phyloP scores from a whole-genome alignment of 139 green algal genomes.

The Chara braunii region DNA sequence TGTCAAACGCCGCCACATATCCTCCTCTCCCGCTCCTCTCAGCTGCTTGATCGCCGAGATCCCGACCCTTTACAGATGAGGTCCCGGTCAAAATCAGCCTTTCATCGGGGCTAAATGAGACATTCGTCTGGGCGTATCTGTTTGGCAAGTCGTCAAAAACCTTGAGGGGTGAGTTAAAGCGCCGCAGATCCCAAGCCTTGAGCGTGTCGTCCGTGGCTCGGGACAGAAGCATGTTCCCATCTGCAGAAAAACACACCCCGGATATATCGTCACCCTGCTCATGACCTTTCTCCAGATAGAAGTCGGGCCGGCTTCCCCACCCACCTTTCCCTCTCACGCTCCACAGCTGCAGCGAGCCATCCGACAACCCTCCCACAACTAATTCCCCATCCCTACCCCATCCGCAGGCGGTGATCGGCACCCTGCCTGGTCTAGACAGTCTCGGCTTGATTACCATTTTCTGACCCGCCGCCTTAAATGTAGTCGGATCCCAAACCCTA shows the following conservation, averaged over 20 bases:
- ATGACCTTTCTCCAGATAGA: slow-evolving; percentile 23
- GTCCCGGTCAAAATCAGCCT: slow-evolving; percentile 63
- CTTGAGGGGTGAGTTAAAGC: slow-evolving; percentile 64
- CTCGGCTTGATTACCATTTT: slow-evolving; percentile 62
- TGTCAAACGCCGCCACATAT: slow-evolving; percentile 46
- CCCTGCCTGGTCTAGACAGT: slow-evolving; percentile 46
- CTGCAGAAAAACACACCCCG: slow-evolving; percentile 61
- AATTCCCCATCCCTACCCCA: slow-evolving; percentile 65
- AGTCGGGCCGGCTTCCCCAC: slow-evolving; percentile 27
- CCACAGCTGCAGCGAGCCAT: slow-evolving; percentile 61
- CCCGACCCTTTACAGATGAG: slow-evolving; percentile 23
- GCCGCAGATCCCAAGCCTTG: slow-evolving; percentile 75
- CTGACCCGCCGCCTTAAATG: slow-evolving; percentile 55
- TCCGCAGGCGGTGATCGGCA: slow-evolving; percentile 62
- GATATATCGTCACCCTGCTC: slow-evolving; percentile 59
- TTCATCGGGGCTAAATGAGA: slow-evolving; percentile 77
- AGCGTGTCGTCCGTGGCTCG: slow-evolving; percentile 72
- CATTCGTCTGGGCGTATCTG: slow-evolving; percentile 38
- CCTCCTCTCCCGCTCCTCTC: slow-evolving; percentile 20
- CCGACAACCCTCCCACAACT: slow-evolving; percentile 72
- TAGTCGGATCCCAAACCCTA: slow-evolving; percentile 71
- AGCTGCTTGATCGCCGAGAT: slow-evolving; percentile 35
- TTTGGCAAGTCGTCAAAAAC: slow-evolving; percentile 56
- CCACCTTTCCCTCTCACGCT: slow-evolving; percentile 12
- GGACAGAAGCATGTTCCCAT: slow-evolving; percentile 62